These are phyloP conservation scores for Vigna unguiculata DNA, from an alignment of 306 rosid species.

Conservation along the genomic window DNA sequence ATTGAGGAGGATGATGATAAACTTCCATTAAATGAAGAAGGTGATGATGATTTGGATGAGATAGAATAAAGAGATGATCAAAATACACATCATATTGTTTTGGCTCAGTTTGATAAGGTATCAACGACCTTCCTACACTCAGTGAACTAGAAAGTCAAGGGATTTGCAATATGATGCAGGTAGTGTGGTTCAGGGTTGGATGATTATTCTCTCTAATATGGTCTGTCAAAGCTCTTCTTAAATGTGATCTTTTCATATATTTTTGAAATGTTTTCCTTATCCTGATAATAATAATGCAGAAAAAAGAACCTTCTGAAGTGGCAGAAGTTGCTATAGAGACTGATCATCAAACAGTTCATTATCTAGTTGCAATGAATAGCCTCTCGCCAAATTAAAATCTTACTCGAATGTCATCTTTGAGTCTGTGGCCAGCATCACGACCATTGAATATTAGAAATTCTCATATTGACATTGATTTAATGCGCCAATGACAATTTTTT, in stretches of 20 bases:
- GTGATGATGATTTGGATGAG: too few species aligned
- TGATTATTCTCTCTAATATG: slow-evolving; percentile 37
- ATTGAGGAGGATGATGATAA: slow-evolving; percentile 88
- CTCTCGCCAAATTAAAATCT: slow-evolving; percentile 63
- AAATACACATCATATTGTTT: slow-evolving; percentile 82
- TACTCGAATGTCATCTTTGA: slow-evolving; percentile 60
- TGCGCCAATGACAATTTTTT: slow-evolving; percentile 73
- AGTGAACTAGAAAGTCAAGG: slow-evolving; percentile 53
- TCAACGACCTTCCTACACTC: slow-evolving; percentile 20
- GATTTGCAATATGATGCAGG: background rate
- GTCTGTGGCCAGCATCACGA: slow-evolving; percentile 77
- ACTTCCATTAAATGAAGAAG: slow-evolving; percentile 92
- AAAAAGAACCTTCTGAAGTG: slow-evolving; percentile 63
- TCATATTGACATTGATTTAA: slow-evolving; percentile 91
- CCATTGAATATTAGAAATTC: slow-evolving; percentile 78
- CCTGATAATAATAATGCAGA: slow-evolving; percentile 42
- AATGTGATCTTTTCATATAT: too few species aligned
- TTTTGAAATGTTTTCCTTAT: background rate
- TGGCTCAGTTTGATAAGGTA: slow-evolving; percentile 99
- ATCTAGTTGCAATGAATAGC: slow-evolving; percentile 54
- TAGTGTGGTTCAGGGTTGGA: slow-evolving; percentile 1
- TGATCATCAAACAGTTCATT: slow-evolving; percentile 66
- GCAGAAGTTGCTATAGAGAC: slow-evolving; percentile 65
- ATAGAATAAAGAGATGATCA: slow-evolving; percentile 91
- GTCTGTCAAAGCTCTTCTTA: too few species aligned